A percentile compares a stretch with the other conserved stretches of the same genome.
Evolutionary conservation across 2,329 filamentous ascomycete species (phyloP).

Genomic region (Thelonectria blattea): DNA sequence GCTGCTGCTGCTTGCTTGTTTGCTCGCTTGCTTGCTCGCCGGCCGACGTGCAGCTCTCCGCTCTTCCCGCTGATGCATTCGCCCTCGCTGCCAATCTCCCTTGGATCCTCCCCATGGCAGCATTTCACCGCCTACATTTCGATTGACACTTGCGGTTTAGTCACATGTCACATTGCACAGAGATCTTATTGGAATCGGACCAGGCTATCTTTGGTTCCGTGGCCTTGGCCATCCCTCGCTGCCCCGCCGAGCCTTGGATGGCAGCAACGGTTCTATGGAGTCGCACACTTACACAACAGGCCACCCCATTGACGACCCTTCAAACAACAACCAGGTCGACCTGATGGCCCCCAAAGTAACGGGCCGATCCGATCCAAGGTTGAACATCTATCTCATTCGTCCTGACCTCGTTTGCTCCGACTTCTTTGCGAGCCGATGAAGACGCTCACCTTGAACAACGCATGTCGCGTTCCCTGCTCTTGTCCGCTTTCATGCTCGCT

Average conservation of each 20-base stretch:
- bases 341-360: conserved; percentile 30
- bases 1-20: conserved; percentile 2
- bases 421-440: conserved; percentile 14
- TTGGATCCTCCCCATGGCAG: not conserved
- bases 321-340: conserved; percentile 27
- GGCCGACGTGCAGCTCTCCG: conserved; percentile 18
- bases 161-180: conserved; percentile 54
- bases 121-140: conserved; percentile 20
- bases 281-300: conserved; percentile 32
- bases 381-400: conserved; percentile 29
- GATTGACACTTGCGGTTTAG: conserved; percentile 46
- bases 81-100: conserved; percentile 8
- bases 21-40: not conserved
- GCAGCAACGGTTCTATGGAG: conserved; percentile 29
- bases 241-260: conserved; percentile 9
- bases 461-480: conserved; percentile 22
- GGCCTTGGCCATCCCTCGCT: conserved; percentile 23
- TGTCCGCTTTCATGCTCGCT: conserved; percentile 15
- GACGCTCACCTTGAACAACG: conserved; percentile 23
- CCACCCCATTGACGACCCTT: conserved; percentile 29
- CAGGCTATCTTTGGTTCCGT: conserved; percentile 26
- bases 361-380: conserved; percentile 39
- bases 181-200: conserved; percentile 52
- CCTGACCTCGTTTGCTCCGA: conserved; percentile 32
- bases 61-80: conserved; percentile 11